Base-by-base conservation (phyloP, 768 basidiomycete genomes). In the Favolaschia claudopus region DNA sequence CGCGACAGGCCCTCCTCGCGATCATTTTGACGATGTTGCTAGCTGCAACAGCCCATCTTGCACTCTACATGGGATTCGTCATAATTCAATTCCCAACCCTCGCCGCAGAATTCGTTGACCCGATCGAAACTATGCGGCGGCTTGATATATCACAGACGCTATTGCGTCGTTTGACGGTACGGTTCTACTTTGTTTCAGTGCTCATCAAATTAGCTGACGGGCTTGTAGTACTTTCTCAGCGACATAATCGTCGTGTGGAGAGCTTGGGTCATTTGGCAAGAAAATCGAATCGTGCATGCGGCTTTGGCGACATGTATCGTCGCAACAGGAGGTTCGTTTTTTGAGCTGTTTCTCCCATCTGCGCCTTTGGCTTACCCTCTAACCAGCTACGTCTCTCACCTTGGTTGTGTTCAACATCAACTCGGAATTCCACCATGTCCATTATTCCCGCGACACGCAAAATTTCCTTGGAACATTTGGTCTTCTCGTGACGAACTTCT, bases 201-300 rank as follows among this genome's bases (percentile, higher is more conserved):
- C n/a, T n/a, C n/a, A n/a, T n/a, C n/a, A n/a, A n/a, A n/a, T n/a
- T n/a, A n/a, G n/a, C n/a, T n/a, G n/a, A n/a, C n/a, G n/a, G n/a
- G n/a, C 24, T 24, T 1, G n/a, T n/a, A 64, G 62, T 66, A 63
- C 32, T 59, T 66, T 19, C 49, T 66, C 15, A 59, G 61, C 33
- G 65, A 66, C 22, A 38, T 60, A 10, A 66, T 66, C 28, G 65
- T 67, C 15, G 55, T 64, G 9, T 67, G 65, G 65, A 27, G 65
- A 6, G 62, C 65, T 17, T 67, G 55, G 59, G 62, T 61, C 5
- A 57, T 67, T 12, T 67, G 65, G 65, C 50, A 24, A 15, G 40
- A 62, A 12, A 62, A 58, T 47, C 51, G 47, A 39, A 32, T 51
- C 0, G 54, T 67, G 5, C 66, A 57, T 37, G 46, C 53, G 1